Base-by-base conservation (phyloP, 108 stramenopile genomes). In the Aurantiochytrium sp. region DNA sequence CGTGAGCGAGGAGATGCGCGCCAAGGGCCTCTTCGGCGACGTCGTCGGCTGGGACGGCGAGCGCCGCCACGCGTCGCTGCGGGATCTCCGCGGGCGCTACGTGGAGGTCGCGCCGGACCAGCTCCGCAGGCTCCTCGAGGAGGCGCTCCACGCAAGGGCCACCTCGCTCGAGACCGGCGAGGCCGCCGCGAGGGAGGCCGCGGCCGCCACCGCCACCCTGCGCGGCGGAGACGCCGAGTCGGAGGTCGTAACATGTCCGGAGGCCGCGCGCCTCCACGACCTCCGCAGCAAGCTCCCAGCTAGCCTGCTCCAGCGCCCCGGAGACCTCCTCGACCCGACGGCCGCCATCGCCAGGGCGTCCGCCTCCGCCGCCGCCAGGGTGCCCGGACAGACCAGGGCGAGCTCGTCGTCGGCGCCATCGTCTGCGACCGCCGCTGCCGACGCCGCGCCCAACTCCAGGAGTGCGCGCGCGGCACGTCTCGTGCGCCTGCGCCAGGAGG, bases 51-150 rank as follows among this genome's bases (percentile, higher is more conserved):
- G 73, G 73, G 45, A 48, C 45, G 73, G 73, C 1, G 19, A 48
- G 42, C 27, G 6, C 19, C 39, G 73, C 24, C 12, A 81, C 10
- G 39, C 73, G 1, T 41, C 39, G n/a, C 27, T 81, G 21, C 21
- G 32, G 1, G 73, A 81, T 24, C 17, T 81, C 10, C 39, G 73
- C 6, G 73, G 73, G 8, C 21, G 73, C 10, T 81, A 48, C 45
- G 36, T 10, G 6, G 73, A 81, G 73, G 73, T 81, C 8, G 73
- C 73, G 21, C 73, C 73, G 12, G 73, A 81, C 45, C 73, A 81
- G 39, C 73, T 81, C 30, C 39, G 45, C 2, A 41, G 73, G 12
- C n/a, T 81, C 42, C 73, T 81, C n/a, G 34, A 34, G 34, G 59
- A 65, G 59, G 59, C 59, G 8, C 59, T 65, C 12, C 59, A 27